These are phyloP conservation scores for Apiotrichum sp. DNA, from an alignment of 1,284 basidiomycete genomes.

Conservation along the genomic window DNA sequence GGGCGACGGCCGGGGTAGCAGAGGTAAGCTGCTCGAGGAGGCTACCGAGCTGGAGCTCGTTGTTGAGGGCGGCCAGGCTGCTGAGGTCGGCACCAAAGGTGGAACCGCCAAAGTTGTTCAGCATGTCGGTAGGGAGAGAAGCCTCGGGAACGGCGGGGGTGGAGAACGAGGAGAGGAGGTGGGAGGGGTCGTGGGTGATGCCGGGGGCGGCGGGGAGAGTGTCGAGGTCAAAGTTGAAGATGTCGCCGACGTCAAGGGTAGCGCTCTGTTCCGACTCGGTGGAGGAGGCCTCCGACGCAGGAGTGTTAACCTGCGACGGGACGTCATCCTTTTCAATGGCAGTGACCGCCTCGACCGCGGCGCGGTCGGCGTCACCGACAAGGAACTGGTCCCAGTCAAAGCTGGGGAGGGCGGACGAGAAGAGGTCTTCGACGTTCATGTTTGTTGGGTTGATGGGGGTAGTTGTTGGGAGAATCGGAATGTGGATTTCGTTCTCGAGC, in stretches of 20 bases:
- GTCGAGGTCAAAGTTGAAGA: slow-evolving; percentile 23
- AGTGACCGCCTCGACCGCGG: slow-evolving; percentile 2
- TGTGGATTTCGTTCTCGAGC: not conserved
- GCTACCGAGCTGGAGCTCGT: slow-evolving; percentile 23
- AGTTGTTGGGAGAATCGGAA: not conserved
- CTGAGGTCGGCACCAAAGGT: slow-evolving; percentile 23
- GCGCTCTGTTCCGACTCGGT: slow-evolving; percentile 36
- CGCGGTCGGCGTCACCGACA: slow-evolving; percentile 22
- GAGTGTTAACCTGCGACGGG: slow-evolving; percentile 6
- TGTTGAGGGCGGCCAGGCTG: slow-evolving; percentile 22
- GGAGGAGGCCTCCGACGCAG: slow-evolving; percentile 18
- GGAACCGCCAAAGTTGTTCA: slow-evolving; percentile 22
- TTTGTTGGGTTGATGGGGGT: slow-evolving; percentile 9
- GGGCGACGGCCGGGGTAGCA: slow-evolving; percentile 3
- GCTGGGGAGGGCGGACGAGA: slow-evolving; percentile 9
- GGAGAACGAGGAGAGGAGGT: slow-evolving; percentile 17
- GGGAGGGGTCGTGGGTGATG: slow-evolving; percentile 28
- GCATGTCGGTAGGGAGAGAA: slow-evolving; percentile 20
- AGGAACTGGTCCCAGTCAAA: slow-evolving; percentile 33
- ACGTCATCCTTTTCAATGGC: slow-evolving; percentile 6
- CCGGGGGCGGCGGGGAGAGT: slow-evolving; percentile 20
- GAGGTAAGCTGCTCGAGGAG: slow-evolving; percentile 15
- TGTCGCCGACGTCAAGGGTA: slow-evolving; percentile 24
- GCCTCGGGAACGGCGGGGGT: slow-evolving; percentile 13
- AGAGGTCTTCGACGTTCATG: slow-evolving; percentile 13